A percentile compares a stretch with the other conserved stretches of the same genome.
Evolutionary conservation across 192 early-diverging fungal species (phyloP).

Genomic region (Rhizophagus sp.): DNA sequence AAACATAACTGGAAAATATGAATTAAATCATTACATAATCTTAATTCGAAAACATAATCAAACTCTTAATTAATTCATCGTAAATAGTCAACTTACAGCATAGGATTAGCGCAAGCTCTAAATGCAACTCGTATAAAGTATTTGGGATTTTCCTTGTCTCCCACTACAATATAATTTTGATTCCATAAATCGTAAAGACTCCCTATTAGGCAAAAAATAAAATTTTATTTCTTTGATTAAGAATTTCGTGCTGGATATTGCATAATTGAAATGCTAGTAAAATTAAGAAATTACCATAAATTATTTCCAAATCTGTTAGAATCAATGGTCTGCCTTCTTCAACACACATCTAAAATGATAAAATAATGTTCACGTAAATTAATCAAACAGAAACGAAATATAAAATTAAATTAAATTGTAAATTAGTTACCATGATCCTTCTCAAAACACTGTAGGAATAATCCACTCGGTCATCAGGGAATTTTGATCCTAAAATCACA

Average conservation of each 20-base stretch:
- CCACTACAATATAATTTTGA: conserved; percentile 20
- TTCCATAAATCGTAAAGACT: conserved; percentile 32
- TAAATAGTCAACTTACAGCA: too few species aligned
- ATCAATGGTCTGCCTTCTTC: conserved; percentile 26
- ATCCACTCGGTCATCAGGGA: conserved; percentile 26
- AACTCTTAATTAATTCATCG: too few species aligned
- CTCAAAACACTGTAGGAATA: conserved; percentile 30
- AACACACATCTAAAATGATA: conserved; percentile 32
- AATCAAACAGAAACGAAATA: too few species aligned
- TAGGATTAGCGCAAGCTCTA: too few species aligned
- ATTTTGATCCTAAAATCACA: conserved; percentile 21
- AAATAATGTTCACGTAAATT: too few species aligned
- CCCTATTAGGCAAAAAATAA: neutral
- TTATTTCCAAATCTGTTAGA: conserved; percentile 19
- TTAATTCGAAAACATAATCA: too few species aligned
- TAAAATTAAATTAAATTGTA: too few species aligned
- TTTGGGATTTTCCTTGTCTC: too few species aligned
- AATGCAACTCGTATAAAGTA: too few species aligned
- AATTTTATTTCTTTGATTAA: neutral
- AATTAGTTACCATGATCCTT: conserved; percentile 27
- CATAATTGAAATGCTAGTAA: too few species aligned
- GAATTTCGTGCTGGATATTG: too few species aligned
- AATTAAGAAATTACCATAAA: neutral
- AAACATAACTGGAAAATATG: neutral
- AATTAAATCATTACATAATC: too few species aligned